Base-by-base conservation (phyloP, 106 monocot genomes). In the Dendrobium officinale region DNA sequence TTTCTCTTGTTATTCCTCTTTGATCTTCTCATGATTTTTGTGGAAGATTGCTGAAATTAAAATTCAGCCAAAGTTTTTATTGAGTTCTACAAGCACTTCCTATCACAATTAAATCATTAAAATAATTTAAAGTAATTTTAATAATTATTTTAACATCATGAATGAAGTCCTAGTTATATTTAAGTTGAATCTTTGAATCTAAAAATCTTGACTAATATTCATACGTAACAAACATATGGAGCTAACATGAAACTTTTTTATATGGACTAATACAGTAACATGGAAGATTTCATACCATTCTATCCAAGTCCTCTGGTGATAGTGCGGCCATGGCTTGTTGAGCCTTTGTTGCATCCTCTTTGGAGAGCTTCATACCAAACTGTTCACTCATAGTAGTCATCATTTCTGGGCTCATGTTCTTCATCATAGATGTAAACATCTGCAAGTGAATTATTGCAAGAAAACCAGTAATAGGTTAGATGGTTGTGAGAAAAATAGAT, bases 381-480 rank as follows among this genome's bases (percentile, higher is more conserved):
- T 93, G 92, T 74, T 93, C 86, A 15, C 99, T 88, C 95, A 99
- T 99, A 77, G 80, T 88, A 79, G 88, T 81, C 93, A 99, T 95
- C 91, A 93, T 95, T 80, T 99, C 99, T 56, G 99, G 99, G 68
- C 84, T 95, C 86, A 99, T 95, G 61, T 88, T 95, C 85, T 91
- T 91, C 93, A 99, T 91, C 99, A 99, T 95, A 44, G 91, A 87
- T 70, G 91, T 77, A 83, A 95, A 90, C 99, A 95, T 95, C 99
- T 99, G 86, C 37, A 80, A 81, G 70, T 85, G 17, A 72, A 72
- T 37, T 72, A 15, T 81, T 74, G 55, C 44, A 15, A 77, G 13
- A 51, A 51, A 51, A 45, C 1, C 33, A 15, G 13, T 15, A 29
- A 37, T 37, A 16, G 70, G 15, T 37, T 33, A 70, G 37, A 70